Percentiles rank a stretch among this genome's conserved stretches.
Conservation (phyloP, 768 basidiomycete genomes). For the Pisolithus orientalis region DNA sequence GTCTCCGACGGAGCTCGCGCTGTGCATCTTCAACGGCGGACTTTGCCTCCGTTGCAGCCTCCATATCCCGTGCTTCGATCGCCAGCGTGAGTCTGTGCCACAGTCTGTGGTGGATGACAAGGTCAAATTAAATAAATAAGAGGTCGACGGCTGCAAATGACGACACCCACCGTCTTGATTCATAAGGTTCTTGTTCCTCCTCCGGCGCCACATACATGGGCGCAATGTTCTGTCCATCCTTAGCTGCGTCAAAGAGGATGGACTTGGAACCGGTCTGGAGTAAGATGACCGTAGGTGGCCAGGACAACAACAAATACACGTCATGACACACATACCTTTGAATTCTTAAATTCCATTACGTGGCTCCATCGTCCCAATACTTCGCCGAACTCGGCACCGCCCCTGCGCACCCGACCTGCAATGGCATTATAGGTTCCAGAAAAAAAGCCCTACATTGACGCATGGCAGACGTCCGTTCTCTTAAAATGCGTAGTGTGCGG, state of each 20-base stretch:
- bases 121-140: neutral
- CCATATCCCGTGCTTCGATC: slow-evolving; percentile 87
- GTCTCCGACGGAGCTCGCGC: slow-evolving; percentile 65
- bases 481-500: no score
- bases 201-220: slow-evolving; percentile 85
- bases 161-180: slow-evolving; percentile 68
- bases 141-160: neutral
- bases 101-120: slow-evolving; percentile 37
- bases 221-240: slow-evolving; percentile 65
- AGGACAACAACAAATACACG: neutral
- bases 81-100: slow-evolving; percentile 85
- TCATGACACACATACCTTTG: slow-evolving; percentile 41
- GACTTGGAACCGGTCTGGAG: slow-evolving; percentile 60
- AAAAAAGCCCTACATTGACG: slow-evolving; percentile 76
- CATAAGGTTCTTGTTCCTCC: slow-evolving; percentile 82
- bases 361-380: slow-evolving; percentile 88
- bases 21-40: slow-evolving; percentile 87
- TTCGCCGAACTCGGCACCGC: slow-evolving; percentile 69
- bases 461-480: neutral
- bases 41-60: slow-evolving; percentile 88
- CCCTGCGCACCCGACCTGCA: slow-evolving; percentile 67
- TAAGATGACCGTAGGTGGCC: neutral
- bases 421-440: slow-evolving; percentile 94
- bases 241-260: slow-evolving; percentile 77
- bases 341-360: slow-evolving; percentile 76